phyloP scores from a whole-genome alignment of 345 rosid genomes.

The Firmiana major region DNA sequence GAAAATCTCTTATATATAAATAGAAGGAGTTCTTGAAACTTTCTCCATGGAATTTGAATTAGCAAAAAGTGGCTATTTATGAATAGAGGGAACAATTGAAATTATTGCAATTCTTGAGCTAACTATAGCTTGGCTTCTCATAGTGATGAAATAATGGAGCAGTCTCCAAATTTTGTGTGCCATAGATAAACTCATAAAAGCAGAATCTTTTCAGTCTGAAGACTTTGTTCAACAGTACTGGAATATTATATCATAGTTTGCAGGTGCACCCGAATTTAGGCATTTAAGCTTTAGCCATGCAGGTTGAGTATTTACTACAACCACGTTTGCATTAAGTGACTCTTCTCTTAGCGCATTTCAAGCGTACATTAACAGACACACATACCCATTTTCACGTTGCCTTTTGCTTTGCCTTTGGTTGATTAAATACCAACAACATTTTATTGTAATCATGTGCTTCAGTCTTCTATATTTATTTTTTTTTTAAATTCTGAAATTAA shows the following conservation, averaged over 20 bases:
- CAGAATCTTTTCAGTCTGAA: constrained; percentile 5
- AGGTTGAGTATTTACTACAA: constrained; percentile 32
- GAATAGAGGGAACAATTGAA: no score
- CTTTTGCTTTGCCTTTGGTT: background rate
- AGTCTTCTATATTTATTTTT: background rate
- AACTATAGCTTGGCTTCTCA: background rate
- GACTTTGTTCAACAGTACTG: background rate
- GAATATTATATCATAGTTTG: constrained; percentile 14
- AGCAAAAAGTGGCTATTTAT: no score
- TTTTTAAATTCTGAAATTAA: background rate
- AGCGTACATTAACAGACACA: constrained; percentile 28
- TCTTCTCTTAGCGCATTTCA: constrained; percentile 33
- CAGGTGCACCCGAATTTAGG: constrained; percentile 35
- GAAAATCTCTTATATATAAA: no score
- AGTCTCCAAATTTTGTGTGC: constrained; percentile 21
- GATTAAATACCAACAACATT: constrained; percentile 21
- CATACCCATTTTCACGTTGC: constrained; percentile 22
- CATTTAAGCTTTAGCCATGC: constrained; percentile 39
- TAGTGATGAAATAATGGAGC: no score
- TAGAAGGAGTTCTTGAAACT: no score
- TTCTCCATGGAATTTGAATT: no score
- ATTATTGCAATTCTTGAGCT: background rate
- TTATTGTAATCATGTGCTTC: constrained; percentile 40
- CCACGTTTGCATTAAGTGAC: constrained; percentile 45
- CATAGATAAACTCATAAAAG: background rate